These are phyloP conservation scores for Sporothrix protearum DNA, from an alignment of 2,329 filamentous ascomycete genomes.

Conservation along the genomic window DNA sequence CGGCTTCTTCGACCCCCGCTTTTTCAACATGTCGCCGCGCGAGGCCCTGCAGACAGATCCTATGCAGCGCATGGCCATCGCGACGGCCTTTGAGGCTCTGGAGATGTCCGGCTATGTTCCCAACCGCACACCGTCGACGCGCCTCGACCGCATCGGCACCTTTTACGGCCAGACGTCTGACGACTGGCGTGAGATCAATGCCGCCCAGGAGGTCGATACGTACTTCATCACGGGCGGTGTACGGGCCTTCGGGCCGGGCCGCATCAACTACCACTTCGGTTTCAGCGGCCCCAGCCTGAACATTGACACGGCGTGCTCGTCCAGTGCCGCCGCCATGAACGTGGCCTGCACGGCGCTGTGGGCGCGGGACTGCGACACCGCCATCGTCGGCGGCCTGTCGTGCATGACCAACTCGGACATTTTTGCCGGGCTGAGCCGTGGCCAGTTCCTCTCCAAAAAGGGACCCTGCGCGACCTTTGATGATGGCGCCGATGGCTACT, in stretches of 20 bases:
- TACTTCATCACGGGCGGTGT: conserved; percentile 47
- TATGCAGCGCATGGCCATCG: conserved; percentile 71
- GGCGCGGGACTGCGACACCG: conserved; percentile 75
- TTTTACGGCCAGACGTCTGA: conserved; percentile 74
- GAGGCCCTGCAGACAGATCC: conserved; percentile 72
- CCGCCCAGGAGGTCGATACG: conserved; percentile 64
- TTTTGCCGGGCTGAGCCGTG: conserved; percentile 70
- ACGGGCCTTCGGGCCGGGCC: conserved; percentile 47
- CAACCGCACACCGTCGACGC: conserved; percentile 68
- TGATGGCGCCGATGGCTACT: conserved; percentile 76
- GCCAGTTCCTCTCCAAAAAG: conserved; percentile 73
- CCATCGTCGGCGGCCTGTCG: conserved; percentile 73
- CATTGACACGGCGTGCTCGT: conserved; percentile 76
- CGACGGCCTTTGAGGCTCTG: conserved; percentile 75
- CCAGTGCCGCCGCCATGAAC: conserved; percentile 68
- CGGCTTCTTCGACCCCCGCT: conserved; percentile 73
- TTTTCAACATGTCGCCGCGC: conserved; percentile 85
- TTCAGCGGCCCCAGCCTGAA: conserved; percentile 70
- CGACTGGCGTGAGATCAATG: conserved; percentile 74
- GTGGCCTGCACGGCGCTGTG: conserved; percentile 69
- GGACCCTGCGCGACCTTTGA: conserved; percentile 79
- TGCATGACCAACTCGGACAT: conserved; percentile 78
- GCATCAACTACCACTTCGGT: conserved; percentile 74
- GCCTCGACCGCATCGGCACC: conserved; percentile 60
- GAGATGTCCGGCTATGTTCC: conserved; percentile 77